Percentiles rank a stretch among this genome's conserved stretches.
These are phyloP conservation scores for Cyanidium caldarium DNA, from an alignment of 23 red algal genomes.

Conservation along the genomic window DNA sequence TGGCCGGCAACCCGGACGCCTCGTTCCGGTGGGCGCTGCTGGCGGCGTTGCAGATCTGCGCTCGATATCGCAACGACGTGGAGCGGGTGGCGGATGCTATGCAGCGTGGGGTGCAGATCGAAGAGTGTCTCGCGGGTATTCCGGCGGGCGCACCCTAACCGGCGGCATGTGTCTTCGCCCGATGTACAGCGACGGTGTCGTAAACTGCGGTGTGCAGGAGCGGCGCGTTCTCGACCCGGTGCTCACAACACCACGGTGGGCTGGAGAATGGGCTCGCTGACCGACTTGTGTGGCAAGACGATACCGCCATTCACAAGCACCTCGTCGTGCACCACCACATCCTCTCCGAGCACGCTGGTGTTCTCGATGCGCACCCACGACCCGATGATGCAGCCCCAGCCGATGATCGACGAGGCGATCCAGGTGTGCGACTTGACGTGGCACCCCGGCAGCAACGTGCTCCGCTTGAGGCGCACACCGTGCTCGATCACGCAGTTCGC, in stretches of 20 bases:
- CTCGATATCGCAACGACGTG: neutral
- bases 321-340: conserved; percentile 79
- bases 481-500: conserved; percentile 62
- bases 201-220: too few species aligned
- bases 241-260: conserved; percentile 67
- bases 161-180: too few species aligned
- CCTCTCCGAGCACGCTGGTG: conserved; percentile 66
- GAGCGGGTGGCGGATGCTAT: neutral
- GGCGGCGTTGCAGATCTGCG: neutral
- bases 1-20: neutral
- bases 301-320: conserved; percentile 59
- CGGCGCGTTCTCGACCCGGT: too few species aligned
- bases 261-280: conserved; percentile 46
- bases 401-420: conserved; percentile 65
- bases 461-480: conserved; percentile 46
- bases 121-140: too few species aligned
- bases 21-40: neutral
- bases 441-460: conserved; percentile 35
- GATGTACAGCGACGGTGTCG: too few species aligned
- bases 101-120: too few species aligned
- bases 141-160: too few species aligned
- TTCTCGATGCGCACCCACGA: conserved; percentile 76
- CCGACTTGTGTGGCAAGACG: conserved; percentile 85
- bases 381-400: conserved; percentile 67
- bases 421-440: conserved; percentile 30